A percentile compares a stretch with the other conserved stretches of the same genome.
These are phyloP conservation scores for Cucumis cinereus DNA, from an alignment of 306 rosid genomes.

Conservation along the genomic window DNA sequence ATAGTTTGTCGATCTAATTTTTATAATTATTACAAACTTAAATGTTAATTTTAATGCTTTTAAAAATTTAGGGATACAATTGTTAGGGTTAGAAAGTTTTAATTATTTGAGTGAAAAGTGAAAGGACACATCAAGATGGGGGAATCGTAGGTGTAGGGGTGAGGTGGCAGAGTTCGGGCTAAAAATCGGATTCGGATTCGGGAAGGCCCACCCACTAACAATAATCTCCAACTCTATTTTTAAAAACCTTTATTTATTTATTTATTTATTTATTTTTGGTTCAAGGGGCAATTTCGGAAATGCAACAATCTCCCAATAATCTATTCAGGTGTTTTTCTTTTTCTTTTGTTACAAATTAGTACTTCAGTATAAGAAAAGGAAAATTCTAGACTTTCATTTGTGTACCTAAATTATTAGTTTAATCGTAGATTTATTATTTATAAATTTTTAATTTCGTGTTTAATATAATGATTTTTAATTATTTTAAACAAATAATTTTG, in stretches of 20 bases:
- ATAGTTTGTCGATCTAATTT: no score
- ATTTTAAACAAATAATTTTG: no score
- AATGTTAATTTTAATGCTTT: no score
- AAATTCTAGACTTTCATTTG: no score
- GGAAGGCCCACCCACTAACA: not conserved
- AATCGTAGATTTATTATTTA: no score
- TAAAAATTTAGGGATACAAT: no score
- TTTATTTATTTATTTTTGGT: not conserved
- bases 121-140: not conserved
- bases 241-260: not conserved
- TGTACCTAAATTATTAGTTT: no score
- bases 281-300: not conserved
- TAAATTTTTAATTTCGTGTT: no score
- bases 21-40: no score
- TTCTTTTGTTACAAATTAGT: not conserved
- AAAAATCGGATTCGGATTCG: constrained; percentile 1
- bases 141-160: not conserved
- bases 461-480: no score
- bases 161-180: not conserved
- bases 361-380: no score
- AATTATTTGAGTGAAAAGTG: not conserved
- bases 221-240: not conserved
- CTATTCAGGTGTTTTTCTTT: not conserved
- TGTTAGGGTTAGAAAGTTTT: no score
- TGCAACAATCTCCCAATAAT: not conserved